A percentile compares a stretch with the other conserved stretches of the same genome.
Conservation (phyloP, 2,329 filamentous ascomycete species). For the Furcasterigmium sp. region DNA sequence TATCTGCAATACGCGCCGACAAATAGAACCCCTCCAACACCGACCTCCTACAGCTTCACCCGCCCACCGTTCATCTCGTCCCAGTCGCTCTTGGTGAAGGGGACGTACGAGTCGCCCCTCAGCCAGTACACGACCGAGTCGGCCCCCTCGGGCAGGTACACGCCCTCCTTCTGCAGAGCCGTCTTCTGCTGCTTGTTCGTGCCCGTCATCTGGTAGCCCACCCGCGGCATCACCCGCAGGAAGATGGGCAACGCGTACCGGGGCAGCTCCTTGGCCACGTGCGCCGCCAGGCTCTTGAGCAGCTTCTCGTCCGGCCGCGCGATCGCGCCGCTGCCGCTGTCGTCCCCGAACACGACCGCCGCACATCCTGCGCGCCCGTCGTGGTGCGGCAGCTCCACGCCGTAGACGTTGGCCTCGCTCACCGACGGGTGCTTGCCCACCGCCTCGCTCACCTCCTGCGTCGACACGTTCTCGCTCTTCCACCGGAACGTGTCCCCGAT, state of each 20-base stretch:
- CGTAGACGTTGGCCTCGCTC: constrained; percentile 80
- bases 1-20: background rate
- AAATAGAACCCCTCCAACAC: background rate
- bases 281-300: constrained; percentile 55
- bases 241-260: constrained; percentile 75
- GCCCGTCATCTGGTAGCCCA: constrained; percentile 63
- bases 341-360: constrained; percentile 58
- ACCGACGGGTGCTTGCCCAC: constrained; percentile 63
- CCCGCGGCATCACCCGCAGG: constrained; percentile 57
- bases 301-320: constrained; percentile 33
- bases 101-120: constrained; percentile 58
- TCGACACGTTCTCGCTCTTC: constrained; percentile 82
- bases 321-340: constrained; percentile 31
- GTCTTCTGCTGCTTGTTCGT: constrained; percentile 90
- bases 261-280: constrained; percentile 56
- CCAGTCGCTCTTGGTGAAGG: constrained; percentile 67
- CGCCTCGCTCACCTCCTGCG: constrained; percentile 73
- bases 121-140: constrained; percentile 59
- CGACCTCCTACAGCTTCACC: constrained; percentile 57
- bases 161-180: constrained; percentile 64
- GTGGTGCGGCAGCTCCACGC: constrained; percentile 71
- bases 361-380: constrained; percentile 82
- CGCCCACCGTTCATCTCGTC: constrained; percentile 57
- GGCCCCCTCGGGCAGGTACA: constrained; percentile 55
- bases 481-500: constrained; percentile 75